Percentiles rank a stretch among this genome's conserved stretches.
These are phyloP conservation scores for Trichophyton mentagrophytes DNA, from an alignment of 2,329 filamentous ascomycete species.

Conservation along the genomic window DNA sequence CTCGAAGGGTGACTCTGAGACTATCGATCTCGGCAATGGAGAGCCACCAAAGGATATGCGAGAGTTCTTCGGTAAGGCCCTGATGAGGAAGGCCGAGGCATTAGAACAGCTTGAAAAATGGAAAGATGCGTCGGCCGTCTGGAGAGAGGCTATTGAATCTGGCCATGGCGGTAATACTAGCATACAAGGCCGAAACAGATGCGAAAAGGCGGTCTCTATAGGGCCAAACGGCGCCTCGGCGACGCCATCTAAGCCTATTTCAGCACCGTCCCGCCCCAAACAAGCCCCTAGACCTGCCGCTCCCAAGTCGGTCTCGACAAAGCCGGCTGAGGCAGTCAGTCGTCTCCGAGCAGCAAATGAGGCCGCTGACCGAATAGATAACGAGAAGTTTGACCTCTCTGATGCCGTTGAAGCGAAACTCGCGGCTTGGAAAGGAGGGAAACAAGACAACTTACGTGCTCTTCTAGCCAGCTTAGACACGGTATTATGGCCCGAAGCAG, in stretches of 20 bases:
- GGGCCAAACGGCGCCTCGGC: constrained; percentile 39
- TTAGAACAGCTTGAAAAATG: constrained; percentile 93
- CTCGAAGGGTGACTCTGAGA: constrained; percentile 65
- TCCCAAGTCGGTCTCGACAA: constrained; percentile 20
- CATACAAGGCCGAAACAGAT: constrained; percentile 73
- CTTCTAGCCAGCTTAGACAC: constrained; percentile 74
- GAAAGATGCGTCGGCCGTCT: constrained; percentile 66
- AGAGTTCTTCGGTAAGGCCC: constrained; percentile 83
- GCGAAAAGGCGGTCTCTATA: constrained; percentile 73
- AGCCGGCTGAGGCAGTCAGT: constrained; percentile 63
- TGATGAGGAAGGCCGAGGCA: constrained; percentile 90
- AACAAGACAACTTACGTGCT: constrained; percentile 82
- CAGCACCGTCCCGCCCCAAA: constrained; percentile 22
- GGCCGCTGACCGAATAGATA: constrained; percentile 72
- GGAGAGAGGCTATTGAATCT: constrained; percentile 70
- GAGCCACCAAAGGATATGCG: constrained; percentile 70
- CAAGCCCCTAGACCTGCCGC: constrained; percentile 30
- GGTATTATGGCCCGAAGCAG: constrained; percentile 81
- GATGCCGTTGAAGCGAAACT: constrained; percentile 76
- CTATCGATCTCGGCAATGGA: constrained; percentile 54
- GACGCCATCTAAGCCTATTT: constrained; percentile 18
- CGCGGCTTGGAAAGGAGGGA: constrained; percentile 72
- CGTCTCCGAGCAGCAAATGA: constrained; percentile 72
- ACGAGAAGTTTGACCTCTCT: constrained; percentile 80
- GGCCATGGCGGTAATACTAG: constrained; percentile 77